phyloP scores from a whole-genome alignment of 164 flowering plant species.

The Santalum album region DNA sequence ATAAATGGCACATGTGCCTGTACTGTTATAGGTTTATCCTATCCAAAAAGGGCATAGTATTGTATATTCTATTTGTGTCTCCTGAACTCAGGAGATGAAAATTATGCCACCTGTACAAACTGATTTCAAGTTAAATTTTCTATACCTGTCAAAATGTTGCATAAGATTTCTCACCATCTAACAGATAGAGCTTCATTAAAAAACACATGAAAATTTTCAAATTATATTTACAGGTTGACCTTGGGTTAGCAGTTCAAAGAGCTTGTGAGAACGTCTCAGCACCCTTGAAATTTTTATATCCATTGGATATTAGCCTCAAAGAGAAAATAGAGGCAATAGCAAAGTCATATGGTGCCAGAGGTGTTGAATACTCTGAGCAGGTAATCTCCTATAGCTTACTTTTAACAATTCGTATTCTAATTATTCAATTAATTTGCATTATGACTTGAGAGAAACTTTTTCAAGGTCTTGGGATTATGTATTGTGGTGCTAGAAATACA shows the following conservation, averaged over 20 bases:
- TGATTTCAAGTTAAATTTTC: no score
- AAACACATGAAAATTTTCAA: background rate
- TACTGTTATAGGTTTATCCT: no score
- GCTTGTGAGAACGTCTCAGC: conserved; percentile 83
- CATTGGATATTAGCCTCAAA: conserved; percentile 75
- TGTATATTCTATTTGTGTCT: no score
- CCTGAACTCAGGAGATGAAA: no score
- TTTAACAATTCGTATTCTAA: background rate
- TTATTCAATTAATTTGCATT: background rate
- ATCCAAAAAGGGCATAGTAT: no score
- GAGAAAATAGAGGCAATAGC: conserved; percentile 97
- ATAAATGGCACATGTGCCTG: no score
- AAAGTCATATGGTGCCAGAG: conserved; percentile 85
- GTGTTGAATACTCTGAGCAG: conserved; percentile 94
- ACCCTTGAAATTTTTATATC: conserved; percentile 73
- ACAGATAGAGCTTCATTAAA: no score
- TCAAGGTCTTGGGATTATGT: background rate
- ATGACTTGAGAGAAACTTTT: background rate
- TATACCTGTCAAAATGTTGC: no score
- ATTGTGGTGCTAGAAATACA: no score
- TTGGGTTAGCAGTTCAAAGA: conserved; percentile 83
- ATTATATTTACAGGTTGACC: conserved; percentile 63
- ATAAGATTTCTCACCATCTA: no score
- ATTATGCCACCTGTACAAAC: no score
- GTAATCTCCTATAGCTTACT: conserved; percentile 21